Evolutionary conservation across 768 basidiomycete species (phyloP).

Genomic region (Suillus discolor): DNA sequence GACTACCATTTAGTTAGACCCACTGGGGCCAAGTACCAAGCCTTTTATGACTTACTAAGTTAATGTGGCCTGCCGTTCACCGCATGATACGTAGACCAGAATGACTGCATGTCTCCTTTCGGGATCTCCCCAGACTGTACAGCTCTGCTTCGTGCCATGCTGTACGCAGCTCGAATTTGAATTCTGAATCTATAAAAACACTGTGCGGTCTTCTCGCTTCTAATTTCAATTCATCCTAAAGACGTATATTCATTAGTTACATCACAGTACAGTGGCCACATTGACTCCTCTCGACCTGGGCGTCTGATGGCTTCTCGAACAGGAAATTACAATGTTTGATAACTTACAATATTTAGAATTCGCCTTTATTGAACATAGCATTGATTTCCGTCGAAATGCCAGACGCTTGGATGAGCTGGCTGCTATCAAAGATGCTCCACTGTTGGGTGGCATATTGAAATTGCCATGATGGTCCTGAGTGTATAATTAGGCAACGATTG

Average conservation of each 20-base stretch:
- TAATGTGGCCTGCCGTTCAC: background rate
- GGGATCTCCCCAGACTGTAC: background rate
- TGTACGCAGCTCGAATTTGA: background rate
- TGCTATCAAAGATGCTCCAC: background rate
- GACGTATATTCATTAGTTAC: background rate
- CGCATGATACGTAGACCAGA: background rate
- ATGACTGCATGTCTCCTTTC: background rate
- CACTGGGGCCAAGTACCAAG: background rate
- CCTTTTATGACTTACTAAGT: background rate
- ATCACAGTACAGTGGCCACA: background rate
- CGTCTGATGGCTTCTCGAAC: background rate
- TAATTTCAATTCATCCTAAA: background rate
- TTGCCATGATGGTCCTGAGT: background rate
- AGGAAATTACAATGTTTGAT: background rate
- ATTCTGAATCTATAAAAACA: background rate
- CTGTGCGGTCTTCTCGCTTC: background rate
- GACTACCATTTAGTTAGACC: background rate
- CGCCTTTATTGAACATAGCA: background rate
- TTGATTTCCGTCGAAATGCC: background rate
- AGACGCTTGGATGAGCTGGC: background rate
- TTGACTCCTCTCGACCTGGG: background rate
- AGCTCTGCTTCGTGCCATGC: background rate
- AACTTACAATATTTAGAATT: background rate
- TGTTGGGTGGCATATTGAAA: background rate
- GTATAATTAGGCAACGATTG: background rate